Conservation (phyloP, 805 yeast genomes). For the Yarrowia hollandica region DNA sequence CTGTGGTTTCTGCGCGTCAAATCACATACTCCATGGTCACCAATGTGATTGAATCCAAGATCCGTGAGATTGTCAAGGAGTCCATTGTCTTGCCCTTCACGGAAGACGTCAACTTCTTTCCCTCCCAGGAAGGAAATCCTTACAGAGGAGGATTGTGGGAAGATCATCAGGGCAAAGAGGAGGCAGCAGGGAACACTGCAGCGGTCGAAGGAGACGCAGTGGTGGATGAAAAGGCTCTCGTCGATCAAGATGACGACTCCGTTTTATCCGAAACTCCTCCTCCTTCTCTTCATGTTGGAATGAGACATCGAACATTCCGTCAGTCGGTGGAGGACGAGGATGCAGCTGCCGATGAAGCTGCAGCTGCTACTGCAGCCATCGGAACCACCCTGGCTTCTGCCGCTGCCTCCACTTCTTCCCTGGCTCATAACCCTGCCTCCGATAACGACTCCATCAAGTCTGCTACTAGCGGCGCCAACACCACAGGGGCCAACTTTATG, state of each 20-base stretch:
- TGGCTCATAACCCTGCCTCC: not conserved
- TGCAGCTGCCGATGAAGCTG: not conserved
- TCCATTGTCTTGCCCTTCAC: slow-evolving; percentile 81
- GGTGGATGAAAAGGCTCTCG: not conserved
- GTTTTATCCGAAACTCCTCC: not conserved
- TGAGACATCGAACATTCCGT: slow-evolving; percentile 26
- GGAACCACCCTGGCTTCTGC: slow-evolving; percentile 13
- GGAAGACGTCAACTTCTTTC: slow-evolving; percentile 80
- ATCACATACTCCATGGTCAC: slow-evolving; percentile 77
- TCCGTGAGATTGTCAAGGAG: slow-evolving; percentile 75
- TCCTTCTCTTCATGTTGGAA: slow-evolving; percentile 28
- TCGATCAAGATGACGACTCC: not conserved
- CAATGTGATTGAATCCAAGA: slow-evolving; percentile 71
- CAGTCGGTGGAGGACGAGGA: slow-evolving; percentile 15
- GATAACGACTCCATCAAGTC: slow-evolving; percentile 16
- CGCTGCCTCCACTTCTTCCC: slow-evolving; percentile 9
- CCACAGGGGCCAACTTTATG: slow-evolving; percentile 1
- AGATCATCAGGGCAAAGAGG: slow-evolving; percentile 37
- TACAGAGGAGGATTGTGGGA: slow-evolving; percentile 97
- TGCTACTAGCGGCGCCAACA: too few relatives aligned
- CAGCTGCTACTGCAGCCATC: not conserved
- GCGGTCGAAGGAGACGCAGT: not conserved
- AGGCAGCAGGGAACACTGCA: not conserved
- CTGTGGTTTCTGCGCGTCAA: slow-evolving; percentile 84
- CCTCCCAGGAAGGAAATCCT: slow-evolving; percentile 58